A percentile compares a stretch with the other conserved stretches of the same genome.
phyloP scores from a whole-genome alignment of 345 rosid genomes.

The Passiflora organensis region DNA sequence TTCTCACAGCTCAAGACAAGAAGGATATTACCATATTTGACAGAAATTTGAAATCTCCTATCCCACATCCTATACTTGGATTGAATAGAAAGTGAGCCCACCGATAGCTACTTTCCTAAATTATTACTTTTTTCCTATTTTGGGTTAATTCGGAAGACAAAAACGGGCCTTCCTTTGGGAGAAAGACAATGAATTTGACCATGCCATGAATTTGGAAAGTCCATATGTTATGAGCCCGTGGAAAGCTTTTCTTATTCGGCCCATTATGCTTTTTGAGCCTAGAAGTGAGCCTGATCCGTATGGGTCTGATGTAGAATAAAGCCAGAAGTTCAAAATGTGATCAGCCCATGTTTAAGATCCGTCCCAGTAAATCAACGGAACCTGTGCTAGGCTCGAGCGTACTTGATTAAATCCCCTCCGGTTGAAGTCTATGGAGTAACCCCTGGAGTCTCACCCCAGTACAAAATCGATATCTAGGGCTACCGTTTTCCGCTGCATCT shows the following conservation, averaged over 20 bases:
- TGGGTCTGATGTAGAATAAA: too few relatives aligned
- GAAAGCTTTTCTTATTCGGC: too few relatives aligned
- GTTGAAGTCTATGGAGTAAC: background rate
- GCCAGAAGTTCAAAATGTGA: too few relatives aligned
- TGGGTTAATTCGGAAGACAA: too few relatives aligned
- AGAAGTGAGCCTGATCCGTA: too few relatives aligned
- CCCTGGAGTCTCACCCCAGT: background rate
- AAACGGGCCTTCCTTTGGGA: background rate
- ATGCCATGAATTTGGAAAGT: too few relatives aligned
- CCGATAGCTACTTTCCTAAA: background rate
- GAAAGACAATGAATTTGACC: background rate
- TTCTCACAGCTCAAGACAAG: background rate
- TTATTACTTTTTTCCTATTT: too few relatives aligned
- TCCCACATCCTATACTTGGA: background rate
- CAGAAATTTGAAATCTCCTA: too few relatives aligned
- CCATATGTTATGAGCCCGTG: background rate
- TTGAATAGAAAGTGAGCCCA: background rate
- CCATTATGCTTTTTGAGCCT: too few relatives aligned
- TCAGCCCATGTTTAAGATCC: too few relatives aligned
- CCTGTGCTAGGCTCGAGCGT: background rate
- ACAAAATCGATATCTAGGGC: constrained; percentile 6
- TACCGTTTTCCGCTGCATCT: background rate
- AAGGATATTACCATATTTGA: background rate
- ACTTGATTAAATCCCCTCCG: background rate
- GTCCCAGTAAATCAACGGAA: background rate